Conservation (phyloP, 2,329 filamentous ascomycete genomes). For the Sodiomyces alkalinus region DNA sequence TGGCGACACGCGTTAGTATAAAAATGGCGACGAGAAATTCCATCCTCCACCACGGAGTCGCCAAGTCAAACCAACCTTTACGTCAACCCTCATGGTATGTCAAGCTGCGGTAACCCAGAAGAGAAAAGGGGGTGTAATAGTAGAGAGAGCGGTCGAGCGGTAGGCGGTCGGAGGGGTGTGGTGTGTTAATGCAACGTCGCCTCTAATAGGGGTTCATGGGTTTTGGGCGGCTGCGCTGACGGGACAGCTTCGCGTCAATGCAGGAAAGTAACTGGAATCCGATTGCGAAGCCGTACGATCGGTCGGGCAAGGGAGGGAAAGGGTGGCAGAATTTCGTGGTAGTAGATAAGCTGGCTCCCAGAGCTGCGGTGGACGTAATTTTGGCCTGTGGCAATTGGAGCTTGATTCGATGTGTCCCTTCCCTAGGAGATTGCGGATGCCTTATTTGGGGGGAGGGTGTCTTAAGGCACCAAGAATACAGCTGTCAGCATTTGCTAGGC, state of each 20-base stretch:
- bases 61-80: slow-evolving; percentile 4
- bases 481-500: not conserved
- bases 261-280: slow-evolving; percentile 7
- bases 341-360: slow-evolving; percentile 9
- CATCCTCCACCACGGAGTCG: too few species aligned
- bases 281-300: slow-evolving; percentile 2
- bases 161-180: slow-evolving; percentile 7
- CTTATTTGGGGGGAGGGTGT: slow-evolving; percentile 1
- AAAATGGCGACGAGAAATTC: too few species aligned
- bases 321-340: slow-evolving; percentile 4
- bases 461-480: not conserved
- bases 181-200: not conserved
- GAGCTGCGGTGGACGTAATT: slow-evolving; percentile 8
- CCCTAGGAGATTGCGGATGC: slow-evolving; percentile 7
- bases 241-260: slow-evolving; percentile 1
- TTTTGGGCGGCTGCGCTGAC: slow-evolving; percentile 3
- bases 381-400: slow-evolving; percentile 8
- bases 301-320: slow-evolving; percentile 1
- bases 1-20: slow-evolving; percentile 10
- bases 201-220: not conserved
- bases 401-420: slow-evolving; percentile 10
- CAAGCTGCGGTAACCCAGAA: slow-evolving; percentile 4
- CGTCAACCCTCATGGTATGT: slow-evolving; percentile 9
- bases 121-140: slow-evolving; percentile 5
- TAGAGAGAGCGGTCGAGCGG: slow-evolving; percentile 4